Evolutionary conservation across 805 yeast genomes (phyloP), one percentile per base, ranked within the genome.

Genomic region (Yamadazyma takamatsuzukensis): DNA sequence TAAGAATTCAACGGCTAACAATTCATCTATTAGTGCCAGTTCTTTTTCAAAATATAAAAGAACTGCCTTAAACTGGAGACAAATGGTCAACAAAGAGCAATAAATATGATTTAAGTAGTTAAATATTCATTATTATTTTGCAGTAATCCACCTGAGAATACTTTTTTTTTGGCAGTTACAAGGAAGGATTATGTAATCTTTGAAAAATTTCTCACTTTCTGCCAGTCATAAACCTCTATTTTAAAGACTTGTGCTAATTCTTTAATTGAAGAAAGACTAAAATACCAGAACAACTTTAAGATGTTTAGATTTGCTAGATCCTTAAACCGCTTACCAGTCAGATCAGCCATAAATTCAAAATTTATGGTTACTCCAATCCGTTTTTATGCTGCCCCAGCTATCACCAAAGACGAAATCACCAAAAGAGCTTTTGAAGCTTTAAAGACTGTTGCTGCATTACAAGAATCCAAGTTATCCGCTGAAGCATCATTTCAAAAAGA

Each of bases 391-490:
- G 79, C 72, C 34, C 74, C 84, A 21, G 74, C 80, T 29, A 65
- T 88, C 49, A 68, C 82, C 40, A 76, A 78, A 56, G 83, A 80
- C 25, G 96, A 86, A 56, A 89, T 89, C 44, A 75, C 87, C 47
- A 70, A 75, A 43, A 79, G 97, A 65, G 83, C 93, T 34, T 66
- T 82, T 41, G 85, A 83, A 51, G 95, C 93, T 36, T 80, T 81
- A 62, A 73, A 75, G 43, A 63, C 75, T 30, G 72, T 68, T 36
- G 64, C 70, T 28, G 64, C 72, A 32, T 62, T 66, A 48, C 70
- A 66, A 47, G 72, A 66, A 44, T 62, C 70, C 31, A 62, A 57
- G 39, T 53, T 66, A 33, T 35, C 66, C 22, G 56, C 60, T 47
- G 69, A 62, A 18, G 68, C 84, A 7, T 68, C 77, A 30, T 78